These are phyloP conservation scores for Colletotrichum nymphaeae DNA, from an alignment of 2,329 filamentous ascomycete species.

Conservation along the genomic window DNA sequence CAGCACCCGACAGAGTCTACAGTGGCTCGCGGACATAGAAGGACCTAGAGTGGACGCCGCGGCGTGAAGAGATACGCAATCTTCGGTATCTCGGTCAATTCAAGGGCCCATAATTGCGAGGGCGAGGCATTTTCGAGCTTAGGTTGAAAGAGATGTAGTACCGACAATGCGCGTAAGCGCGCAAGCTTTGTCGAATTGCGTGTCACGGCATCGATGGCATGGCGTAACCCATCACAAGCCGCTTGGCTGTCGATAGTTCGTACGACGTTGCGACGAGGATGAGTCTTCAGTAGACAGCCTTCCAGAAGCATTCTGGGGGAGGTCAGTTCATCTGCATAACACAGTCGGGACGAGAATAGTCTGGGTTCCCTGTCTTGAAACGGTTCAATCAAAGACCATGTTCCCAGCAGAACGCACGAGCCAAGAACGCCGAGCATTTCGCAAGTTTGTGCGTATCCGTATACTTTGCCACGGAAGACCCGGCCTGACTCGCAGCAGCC, in stretches of 20 bases:
- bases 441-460: background rate
- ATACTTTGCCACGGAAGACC: background rate
- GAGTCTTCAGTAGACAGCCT: background rate
- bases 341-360: background rate
- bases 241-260: background rate
- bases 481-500: slow-evolving; percentile 12
- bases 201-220: background rate
- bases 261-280: background rate
- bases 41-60: background rate
- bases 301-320: background rate
- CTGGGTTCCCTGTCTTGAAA: slow-evolving; percentile 4
- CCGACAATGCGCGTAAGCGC: background rate
- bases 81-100: background rate
- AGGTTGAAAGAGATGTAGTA: background rate
- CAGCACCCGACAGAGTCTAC: too few relatives aligned
- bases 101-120: background rate
- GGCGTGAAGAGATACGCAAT: background rate
- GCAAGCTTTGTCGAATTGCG: background rate
- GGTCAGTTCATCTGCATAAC: background rate
- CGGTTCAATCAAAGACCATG: background rate
- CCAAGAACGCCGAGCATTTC: background rate
- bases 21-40: too few relatives aligned
- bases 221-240: background rate
- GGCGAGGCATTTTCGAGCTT: background rate
- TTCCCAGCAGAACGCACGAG: background rate